Conservation (phyloP, 1,284 basidiomycete genomes). For the Abortiporus biennis region DNA sequence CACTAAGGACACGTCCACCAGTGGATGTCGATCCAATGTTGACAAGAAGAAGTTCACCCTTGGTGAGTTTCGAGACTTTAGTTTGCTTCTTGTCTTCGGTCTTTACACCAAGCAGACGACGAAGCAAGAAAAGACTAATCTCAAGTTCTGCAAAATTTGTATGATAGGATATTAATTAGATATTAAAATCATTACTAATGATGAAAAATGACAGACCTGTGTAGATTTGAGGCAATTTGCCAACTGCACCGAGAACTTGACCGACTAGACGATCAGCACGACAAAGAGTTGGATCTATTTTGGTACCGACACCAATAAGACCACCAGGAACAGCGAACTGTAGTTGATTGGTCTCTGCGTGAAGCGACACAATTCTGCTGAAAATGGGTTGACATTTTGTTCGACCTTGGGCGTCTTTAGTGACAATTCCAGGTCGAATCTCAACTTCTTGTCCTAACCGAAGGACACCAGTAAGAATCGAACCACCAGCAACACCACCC, state of each 20-base stretch:
- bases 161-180: constrained; percentile 1
- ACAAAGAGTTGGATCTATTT: constrained; percentile 95
- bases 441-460: constrained; percentile 93
- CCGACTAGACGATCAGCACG: constrained; percentile 96
- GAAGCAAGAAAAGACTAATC: constrained; percentile 88
- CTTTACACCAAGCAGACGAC: constrained; percentile 91
- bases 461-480: constrained; percentile 90
- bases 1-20: constrained; percentile 85
- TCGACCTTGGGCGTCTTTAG: constrained; percentile 88
- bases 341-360: constrained; percentile 93
- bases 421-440: constrained; percentile 95
- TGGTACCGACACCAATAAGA: constrained; percentile 95
- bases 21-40: constrained; percentile 95
- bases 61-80: constrained; percentile 88
- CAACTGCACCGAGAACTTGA: constrained; percentile 92
- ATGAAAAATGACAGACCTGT: constrained; percentile 50
- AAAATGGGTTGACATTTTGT: constrained; percentile 94
- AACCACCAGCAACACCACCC: constrained; percentile 97
- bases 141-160: constrained; percentile 59
- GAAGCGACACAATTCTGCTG: constrained; percentile 85
- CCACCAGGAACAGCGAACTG: constrained; percentile 97
- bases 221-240: constrained; percentile 91
- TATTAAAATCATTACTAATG: not conserved
- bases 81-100: constrained; percentile 99
- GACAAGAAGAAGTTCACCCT: constrained; percentile 91